phyloP scores from a whole-genome alignment of 441 rosid genomes.

The Populus hybrid region DNA sequence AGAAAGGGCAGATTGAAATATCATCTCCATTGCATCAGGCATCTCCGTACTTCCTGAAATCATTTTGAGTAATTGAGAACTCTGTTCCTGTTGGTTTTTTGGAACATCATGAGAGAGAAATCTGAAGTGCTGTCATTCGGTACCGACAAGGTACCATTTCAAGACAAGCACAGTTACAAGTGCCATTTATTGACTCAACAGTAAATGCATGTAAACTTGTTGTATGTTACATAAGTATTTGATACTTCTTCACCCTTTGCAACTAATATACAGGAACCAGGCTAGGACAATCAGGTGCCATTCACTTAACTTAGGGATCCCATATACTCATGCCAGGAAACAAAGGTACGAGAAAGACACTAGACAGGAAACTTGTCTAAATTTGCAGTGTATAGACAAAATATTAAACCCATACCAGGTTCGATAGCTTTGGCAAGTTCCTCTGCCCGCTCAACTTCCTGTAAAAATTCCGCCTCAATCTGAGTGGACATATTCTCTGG shows the following conservation, averaged over 20 bases:
- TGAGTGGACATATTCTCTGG: constrained; percentile 49
- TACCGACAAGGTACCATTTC: background rate
- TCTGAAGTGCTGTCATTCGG: background rate
- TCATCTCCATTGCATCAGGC: constrained; percentile 97
- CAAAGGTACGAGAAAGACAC: background rate
- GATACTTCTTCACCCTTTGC: background rate
- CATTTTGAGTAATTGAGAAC: constrained; percentile 2
- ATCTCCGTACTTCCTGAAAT: constrained; percentile 64
- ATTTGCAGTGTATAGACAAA: background rate
- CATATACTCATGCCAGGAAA: background rate
- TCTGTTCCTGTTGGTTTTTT: background rate
- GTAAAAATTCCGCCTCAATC: constrained; percentile 75
- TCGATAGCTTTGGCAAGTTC: constrained; percentile 71
- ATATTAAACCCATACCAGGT: constrained; percentile 48
- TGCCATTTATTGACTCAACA: background rate
- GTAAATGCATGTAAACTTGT: background rate
- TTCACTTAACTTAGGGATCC: background rate
- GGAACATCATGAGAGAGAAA: background rate
- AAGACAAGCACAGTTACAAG: background rate
- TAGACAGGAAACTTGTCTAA: background rate
- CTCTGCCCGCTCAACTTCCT: constrained; percentile 81
- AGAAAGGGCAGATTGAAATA: constrained; percentile 83
- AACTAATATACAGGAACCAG: background rate
- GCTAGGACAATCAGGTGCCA: background rate
- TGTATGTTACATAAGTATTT: background rate